Evolutionary conservation across 2,329 filamentous ascomycete genomes (phyloP).

Genomic region (Microsporum ferrugineum): DNA sequence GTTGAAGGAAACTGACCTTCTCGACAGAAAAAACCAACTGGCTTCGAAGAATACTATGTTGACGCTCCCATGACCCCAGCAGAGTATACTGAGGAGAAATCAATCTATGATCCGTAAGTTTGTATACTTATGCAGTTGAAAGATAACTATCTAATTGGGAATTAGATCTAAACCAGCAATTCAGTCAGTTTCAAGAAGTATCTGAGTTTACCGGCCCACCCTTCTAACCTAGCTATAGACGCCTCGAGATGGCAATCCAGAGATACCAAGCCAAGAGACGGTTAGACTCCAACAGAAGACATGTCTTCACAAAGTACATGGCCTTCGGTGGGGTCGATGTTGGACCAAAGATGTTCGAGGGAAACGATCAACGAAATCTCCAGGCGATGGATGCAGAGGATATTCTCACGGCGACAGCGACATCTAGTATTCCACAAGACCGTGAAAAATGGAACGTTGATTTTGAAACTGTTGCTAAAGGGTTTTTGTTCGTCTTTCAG

Average conservation of each 20-base stretch:
- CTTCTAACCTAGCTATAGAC: constrained; percentile 36
- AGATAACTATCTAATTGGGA: constrained; percentile 11
- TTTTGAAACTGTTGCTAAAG: constrained; percentile 64
- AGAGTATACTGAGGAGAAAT: constrained; percentile 54
- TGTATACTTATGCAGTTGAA: background rate
- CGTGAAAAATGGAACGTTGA: constrained; percentile 63
- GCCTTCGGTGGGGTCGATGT: constrained; percentile 69
- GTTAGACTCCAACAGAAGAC: constrained; percentile 50
- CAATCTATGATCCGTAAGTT: constrained; percentile 56
- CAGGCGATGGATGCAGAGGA: constrained; percentile 52
- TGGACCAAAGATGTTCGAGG: constrained; percentile 50
- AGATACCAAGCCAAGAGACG: constrained; percentile 69
- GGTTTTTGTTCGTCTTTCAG: constrained; percentile 54
- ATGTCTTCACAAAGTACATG: constrained; percentile 69
- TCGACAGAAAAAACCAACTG: constrained; percentile 41
- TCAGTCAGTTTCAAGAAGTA: constrained; percentile 37
- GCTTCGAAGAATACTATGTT: constrained; percentile 70
- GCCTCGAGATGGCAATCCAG: constrained; percentile 75
- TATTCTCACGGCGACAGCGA: constrained; percentile 51
- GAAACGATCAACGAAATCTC: constrained; percentile 51
- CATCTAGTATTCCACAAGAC: constrained; percentile 38
- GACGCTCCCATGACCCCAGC: constrained; percentile 66
- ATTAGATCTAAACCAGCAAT: constrained; percentile 43
- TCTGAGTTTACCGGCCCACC: background rate
- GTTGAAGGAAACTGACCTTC: constrained; percentile 3